Evolutionary conservation across 441 rosid species (phyloP).

Genomic region (Euphorbia schlechtendalii): DNA sequence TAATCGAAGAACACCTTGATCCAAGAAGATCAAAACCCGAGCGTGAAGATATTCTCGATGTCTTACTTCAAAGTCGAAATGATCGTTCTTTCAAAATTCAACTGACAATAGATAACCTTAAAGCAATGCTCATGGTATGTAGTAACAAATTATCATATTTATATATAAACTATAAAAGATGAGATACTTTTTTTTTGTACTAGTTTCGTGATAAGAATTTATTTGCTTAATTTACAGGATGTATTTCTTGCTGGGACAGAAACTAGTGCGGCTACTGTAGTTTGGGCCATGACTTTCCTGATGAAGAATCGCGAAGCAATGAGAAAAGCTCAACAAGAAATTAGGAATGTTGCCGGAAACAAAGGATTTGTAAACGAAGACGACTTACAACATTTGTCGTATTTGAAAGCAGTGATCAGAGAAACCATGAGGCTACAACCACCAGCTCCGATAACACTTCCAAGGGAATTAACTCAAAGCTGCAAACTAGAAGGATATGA

Average conservation of each 20-base stretch:
- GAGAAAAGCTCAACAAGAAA: constrained; percentile 16
- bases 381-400: too few species aligned
- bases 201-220: too few species aligned
- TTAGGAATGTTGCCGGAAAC: constrained; percentile 7
- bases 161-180: too few species aligned
- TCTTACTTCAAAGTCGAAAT: constrained; percentile 7
- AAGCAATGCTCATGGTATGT: constrained; percentile 24
- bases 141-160: too few species aligned
- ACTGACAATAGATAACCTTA: constrained; percentile 16
- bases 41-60: too few species aligned
- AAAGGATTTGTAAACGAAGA: constrained; percentile 11
- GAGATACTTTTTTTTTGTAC: too few species aligned
- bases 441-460: constrained; percentile 17
- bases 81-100: neutral
- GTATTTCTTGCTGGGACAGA: constrained; percentile 14
- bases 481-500: constrained; percentile 17
- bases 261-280: too few species aligned
- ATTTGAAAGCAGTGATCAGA: constrained; percentile 22
- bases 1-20: constrained; percentile 22
- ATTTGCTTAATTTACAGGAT: neutral
- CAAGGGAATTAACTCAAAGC: constrained; percentile 2
- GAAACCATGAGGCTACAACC: constrained; percentile 28
- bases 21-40: constrained; percentile 7
- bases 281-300: constrained; percentile 22
- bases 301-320: constrained; percentile 21